Conservation (phyloP, 2,329 filamentous ascomycete species). For the Coniella lustricola region DNA sequence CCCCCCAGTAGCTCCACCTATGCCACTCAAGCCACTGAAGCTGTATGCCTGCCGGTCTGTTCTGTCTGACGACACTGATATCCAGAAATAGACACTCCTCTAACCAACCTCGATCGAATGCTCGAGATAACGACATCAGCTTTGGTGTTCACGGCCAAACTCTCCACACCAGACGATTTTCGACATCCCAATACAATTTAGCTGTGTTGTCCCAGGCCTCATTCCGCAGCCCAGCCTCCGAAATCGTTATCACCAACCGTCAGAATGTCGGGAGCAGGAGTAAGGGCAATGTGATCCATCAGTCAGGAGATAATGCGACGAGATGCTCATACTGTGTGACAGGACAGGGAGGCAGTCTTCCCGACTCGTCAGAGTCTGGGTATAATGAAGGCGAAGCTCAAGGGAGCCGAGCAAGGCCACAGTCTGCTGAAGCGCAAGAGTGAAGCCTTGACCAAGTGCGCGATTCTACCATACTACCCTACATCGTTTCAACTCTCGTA, state of each 20-base stretch:
- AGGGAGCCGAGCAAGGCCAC: constrained; percentile 86
- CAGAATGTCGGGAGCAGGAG: constrained; percentile 34
- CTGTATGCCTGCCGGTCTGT: constrained; percentile 21
- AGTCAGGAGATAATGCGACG: constrained; percentile 1
- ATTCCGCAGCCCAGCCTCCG: background rate
- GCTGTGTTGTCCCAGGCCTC: background rate
- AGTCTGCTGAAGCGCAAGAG: constrained; percentile 96
- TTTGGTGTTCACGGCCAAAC: background rate
- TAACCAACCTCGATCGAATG: background rate
- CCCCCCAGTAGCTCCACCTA: background rate
- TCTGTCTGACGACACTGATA: constrained; percentile 30
- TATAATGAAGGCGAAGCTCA: constrained; percentile 96
- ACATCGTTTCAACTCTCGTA: background rate
- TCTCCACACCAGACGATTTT: background rate
- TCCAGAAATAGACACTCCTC: constrained; percentile 30
- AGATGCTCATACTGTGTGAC: constrained; percentile 9
- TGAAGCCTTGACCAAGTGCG: constrained; percentile 92
- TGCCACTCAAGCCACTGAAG: background rate
- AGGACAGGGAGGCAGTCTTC: constrained; percentile 96
- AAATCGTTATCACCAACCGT: constrained; percentile 6
- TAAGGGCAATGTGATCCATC: constrained; percentile 21
- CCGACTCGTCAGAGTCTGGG: constrained; percentile 95
- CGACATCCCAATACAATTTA: background rate
- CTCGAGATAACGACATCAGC: background rate
- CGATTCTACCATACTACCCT: constrained; percentile 6